Evolutionary conservation across 2,329 filamentous ascomycete genomes (phyloP), one percentile per base, ranked within the genome.

Genomic region (Akanthomyces lecanii): DNA sequence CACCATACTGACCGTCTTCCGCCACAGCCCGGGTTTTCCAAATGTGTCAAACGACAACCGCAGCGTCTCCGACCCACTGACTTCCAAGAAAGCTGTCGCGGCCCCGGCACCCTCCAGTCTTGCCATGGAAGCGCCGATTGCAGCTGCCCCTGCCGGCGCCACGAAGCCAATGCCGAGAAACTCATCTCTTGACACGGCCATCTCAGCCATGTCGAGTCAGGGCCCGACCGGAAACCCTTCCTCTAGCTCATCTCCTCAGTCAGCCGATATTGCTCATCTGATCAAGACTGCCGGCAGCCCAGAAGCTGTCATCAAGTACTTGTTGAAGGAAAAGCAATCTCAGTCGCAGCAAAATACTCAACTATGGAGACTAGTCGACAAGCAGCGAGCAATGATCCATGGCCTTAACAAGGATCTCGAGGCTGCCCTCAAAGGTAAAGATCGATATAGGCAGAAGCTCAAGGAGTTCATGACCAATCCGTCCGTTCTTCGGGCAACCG

Each of bases 331-430:
- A 73, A 98, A 97, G 75, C 87, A 94, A 66, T 90, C 91, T 55
- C 90, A 92, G 61, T 86, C 91, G 5, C 89, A 91, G 68, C 95
- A 98, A 72, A 98, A 98, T 73, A 82, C 88, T 21, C 94, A 99
- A 74, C 78, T 99, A 70, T 99, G 95, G 95, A 89, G 92, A 57
- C 79, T 99, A 53, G 92, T 99, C 56, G 94, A 98, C 74, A 98
- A 99, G 78, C 95, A 99, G 75, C 85, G 94, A 66, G 87, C 92
- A 18, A 93, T 99, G 87, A 92, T 99, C 61, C 77, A 97, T 23
- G 94, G 93, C 8, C 81, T 99, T 66, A 97, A 98, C 72, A 96
- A 95, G 74, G 95, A 99, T 73, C 80, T 99, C 14, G 94, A 98
- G 75, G 86, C 91, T 59, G 88, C 93, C 1, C 76, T 97, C 67